phyloP scores from a whole-genome alignment of 2,329 filamentous ascomycete species.

The Clonostachys chloroleuca region DNA sequence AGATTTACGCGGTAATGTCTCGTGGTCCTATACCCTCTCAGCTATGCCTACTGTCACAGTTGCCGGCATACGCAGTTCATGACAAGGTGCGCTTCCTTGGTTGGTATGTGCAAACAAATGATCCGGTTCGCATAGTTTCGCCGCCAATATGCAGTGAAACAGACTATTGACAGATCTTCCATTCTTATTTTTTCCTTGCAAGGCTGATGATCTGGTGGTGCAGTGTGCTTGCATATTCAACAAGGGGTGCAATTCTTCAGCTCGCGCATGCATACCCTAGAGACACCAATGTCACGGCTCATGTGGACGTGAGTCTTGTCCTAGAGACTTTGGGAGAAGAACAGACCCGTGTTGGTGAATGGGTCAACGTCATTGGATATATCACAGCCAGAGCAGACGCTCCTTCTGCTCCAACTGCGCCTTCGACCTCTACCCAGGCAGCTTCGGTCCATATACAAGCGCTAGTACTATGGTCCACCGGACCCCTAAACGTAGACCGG shows the following conservation, averaged over 20 bases:
- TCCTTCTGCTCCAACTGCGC: background rate
- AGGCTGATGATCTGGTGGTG: background rate
- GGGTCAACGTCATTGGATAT: conserved; percentile 88
- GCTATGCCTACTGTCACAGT: conserved; percentile 59
- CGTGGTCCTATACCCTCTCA: conserved; percentile 59
- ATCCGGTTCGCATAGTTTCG: background rate
- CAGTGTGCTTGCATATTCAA: conserved; percentile 48
- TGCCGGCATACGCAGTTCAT: conserved; percentile 45
- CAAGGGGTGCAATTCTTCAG: conserved; percentile 53
- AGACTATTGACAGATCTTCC: background rate
- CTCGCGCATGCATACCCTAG: conserved; percentile 65
- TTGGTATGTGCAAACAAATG: conserved; percentile 59
- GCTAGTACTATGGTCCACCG: conserved; percentile 72
- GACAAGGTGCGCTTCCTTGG: conserved; percentile 90
- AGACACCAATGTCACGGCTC: conserved; percentile 37
- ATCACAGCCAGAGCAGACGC: conserved; percentile 32
- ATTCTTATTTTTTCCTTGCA: background rate
- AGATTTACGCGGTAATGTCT: conserved; percentile 31
- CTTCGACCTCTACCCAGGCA: conserved; percentile 1
- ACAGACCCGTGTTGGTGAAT: conserved; percentile 69
- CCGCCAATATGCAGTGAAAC: background rate
- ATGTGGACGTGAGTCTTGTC: conserved; percentile 69
- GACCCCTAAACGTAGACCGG: conserved; percentile 62
- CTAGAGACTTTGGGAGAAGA: conserved; percentile 60
- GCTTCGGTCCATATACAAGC: conserved; percentile 57